Base-by-base conservation (phyloP, 1,284 basidiomycete genomes). In the Cryptococcus sp. region DNA sequence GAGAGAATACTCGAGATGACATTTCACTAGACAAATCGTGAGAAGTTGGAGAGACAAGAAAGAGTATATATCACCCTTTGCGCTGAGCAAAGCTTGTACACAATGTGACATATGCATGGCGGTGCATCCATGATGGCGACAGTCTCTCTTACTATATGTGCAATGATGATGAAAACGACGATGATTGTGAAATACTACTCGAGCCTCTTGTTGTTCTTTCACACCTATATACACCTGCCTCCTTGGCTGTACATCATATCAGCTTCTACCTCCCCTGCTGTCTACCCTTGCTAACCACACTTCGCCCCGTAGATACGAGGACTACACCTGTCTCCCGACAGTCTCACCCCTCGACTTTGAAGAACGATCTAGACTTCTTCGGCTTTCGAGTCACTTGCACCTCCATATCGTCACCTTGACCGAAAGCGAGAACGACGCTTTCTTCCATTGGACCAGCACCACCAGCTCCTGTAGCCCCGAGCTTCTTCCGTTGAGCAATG, bases 361-460 rank as follows among this genome's bases (percentile, higher is more conserved):
- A 93, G 72, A 92, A 79, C 47, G 86, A 85, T 79, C 87, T 88
- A 1, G 56, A 44, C 47, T 70, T 69, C 78, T 86, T 87, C 80
- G 87, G 81, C 80, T 91, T 92, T 66, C 89, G 84, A 47, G 89
- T 91, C 68, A 93, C 82, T 75, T 91, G 89, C 63, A 93, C 89
- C 40, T 86, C 83, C 76, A 86, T 89, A 57, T 85, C 87, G 44
- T 84, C 85, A 10, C 65, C 68, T 66, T 82, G 83, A 57, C 85
- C 85, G 78, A 92, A 89, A 38, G 89, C 89, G 60, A 93, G 81
- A 49, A 93, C 91, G 40, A 92, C 90, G 20, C 87, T 89, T 79
- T 93, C 91, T 55, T 76, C 74, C 59, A 70, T 68, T 16, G 37
- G 43, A 44, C n/a, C 54, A 38, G 25, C 29, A 15, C 11, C 44